phyloP scores from a whole-genome alignment of 345 rosid genomes.

The Eucalyptus caleyi region DNA sequence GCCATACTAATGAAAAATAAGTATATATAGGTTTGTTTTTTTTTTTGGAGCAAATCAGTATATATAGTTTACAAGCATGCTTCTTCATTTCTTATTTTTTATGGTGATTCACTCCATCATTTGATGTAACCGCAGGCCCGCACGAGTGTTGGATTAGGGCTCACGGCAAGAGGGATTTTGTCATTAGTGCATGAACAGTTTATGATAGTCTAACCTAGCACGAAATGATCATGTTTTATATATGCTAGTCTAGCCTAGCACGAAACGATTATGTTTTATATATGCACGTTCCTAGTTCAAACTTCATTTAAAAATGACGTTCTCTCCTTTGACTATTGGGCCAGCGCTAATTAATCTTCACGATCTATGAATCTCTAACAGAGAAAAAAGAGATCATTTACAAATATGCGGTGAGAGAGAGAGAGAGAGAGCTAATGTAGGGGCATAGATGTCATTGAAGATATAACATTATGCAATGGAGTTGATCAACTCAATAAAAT shows the following conservation, averaged over 20 bases:
- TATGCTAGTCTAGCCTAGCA: background rate
- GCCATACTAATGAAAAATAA: background rate
- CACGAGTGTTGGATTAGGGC: background rate
- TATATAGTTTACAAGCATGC: background rate
- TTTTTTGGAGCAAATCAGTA: background rate
- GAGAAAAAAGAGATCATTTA: background rate
- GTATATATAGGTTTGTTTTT: too few species aligned
- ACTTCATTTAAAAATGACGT: background rate
- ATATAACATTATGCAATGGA: background rate
- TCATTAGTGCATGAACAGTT: background rate
- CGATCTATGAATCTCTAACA: background rate
- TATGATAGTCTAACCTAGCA: background rate
- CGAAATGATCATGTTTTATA: background rate
- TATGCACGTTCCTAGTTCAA: background rate
- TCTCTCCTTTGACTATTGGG: background rate
- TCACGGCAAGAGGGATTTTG: background rate
- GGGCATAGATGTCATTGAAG: background rate
- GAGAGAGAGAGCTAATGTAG: background rate
- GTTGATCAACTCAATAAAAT: background rate
- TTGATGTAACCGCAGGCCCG: background rate
- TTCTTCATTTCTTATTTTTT: background rate
- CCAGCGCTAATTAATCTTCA: background rate
- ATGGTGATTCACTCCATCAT: background rate
- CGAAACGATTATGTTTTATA: background rate
- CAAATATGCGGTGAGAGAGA: background rate